A percentile compares a stretch with the other conserved stretches of the same genome.
Evolutionary conservation across 2,329 filamentous ascomycete species (phyloP).

Genomic region (Fulvia fulva): DNA sequence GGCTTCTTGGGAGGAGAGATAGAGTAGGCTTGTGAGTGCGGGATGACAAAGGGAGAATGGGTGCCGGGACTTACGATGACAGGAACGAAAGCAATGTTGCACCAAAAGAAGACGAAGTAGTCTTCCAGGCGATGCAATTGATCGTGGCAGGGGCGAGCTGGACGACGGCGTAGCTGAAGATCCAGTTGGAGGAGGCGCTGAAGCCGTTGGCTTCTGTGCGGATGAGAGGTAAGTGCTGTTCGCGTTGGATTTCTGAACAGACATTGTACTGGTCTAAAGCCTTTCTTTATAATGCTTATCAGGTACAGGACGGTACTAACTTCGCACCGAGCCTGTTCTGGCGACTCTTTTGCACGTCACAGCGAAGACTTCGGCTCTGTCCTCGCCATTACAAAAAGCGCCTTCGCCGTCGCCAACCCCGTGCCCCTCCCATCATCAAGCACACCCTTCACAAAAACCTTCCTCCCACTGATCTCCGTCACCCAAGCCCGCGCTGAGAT

Average conservation of each 20-base stretch:
- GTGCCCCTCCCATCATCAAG: constrained; percentile 21
- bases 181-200: constrained; percentile 48
- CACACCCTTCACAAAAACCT: constrained; percentile 17
- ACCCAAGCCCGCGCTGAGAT: constrained; percentile 21
- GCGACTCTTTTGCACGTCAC: too few species aligned
- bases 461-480: constrained; percentile 16
- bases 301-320: too few species aligned
- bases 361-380: not conserved
- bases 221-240: too few species aligned
- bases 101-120: constrained; percentile 48
- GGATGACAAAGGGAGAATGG: too few species aligned
- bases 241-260: too few species aligned
- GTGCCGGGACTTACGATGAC: constrained; percentile 12
- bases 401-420: constrained; percentile 17
- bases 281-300: too few species aligned
- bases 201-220: constrained; percentile 53
- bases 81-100: constrained; percentile 10
- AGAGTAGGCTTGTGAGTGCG: too few species aligned
- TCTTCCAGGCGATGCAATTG: constrained; percentile 46
- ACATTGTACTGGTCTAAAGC: too few species aligned
- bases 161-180: constrained; percentile 19
- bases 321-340: too few species aligned
- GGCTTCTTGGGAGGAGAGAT: too few species aligned
- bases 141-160: constrained; percentile 44
- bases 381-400: constrained; percentile 19